Conservation (phyloP, 257 asterid species). For the Penstemon newberryi region DNA sequence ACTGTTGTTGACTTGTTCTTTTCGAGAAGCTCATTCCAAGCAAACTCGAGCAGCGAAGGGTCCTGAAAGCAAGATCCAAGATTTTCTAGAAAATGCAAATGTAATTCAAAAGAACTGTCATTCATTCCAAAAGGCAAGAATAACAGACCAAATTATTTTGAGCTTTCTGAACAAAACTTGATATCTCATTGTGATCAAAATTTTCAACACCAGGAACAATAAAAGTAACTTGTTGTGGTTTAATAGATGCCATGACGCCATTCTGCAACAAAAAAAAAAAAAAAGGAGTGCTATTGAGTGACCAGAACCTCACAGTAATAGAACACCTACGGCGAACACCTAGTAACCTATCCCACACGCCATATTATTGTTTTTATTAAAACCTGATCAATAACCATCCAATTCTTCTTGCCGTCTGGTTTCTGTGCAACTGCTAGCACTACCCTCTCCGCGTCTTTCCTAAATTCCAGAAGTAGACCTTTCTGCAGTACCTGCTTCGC, state of each 20-base stretch:
- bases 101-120: conserved; percentile 24
- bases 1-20: conserved; percentile 69
- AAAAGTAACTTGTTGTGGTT: conserved; percentile 91
- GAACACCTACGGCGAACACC: conserved; percentile 30
- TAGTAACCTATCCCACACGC: conserved; percentile 40
- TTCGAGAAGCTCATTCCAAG: conserved; percentile 96
- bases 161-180: conserved; percentile 75
- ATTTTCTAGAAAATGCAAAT: conserved; percentile 20
- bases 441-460: conserved; percentile 82
- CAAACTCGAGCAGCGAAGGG: conserved; percentile 83
- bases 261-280: conserved; percentile 54
- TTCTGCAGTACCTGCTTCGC: conserved; percentile 58
- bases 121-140: conserved; percentile 24
- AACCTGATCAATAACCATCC: conserved; percentile 98
- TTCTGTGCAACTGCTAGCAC: conserved; percentile 81
- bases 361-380: conserved; percentile 34
- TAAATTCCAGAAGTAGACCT: conserved; percentile 88
- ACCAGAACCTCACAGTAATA: conserved; percentile 23
- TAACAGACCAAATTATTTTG: conserved; percentile 70
- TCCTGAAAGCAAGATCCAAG: conserved; percentile 55
- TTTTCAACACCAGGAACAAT: conserved; percentile 80
- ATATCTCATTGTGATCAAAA: conserved; percentile 74
- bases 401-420: conserved; percentile 97
- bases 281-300: conserved; percentile 22
- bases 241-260: conserved; percentile 76